A percentile compares a stretch with the other conserved stretches of the same genome.
phyloP scores from a whole-genome alignment of 2,329 filamentous ascomycete genomes.

The Seiridium unicorne region DNA sequence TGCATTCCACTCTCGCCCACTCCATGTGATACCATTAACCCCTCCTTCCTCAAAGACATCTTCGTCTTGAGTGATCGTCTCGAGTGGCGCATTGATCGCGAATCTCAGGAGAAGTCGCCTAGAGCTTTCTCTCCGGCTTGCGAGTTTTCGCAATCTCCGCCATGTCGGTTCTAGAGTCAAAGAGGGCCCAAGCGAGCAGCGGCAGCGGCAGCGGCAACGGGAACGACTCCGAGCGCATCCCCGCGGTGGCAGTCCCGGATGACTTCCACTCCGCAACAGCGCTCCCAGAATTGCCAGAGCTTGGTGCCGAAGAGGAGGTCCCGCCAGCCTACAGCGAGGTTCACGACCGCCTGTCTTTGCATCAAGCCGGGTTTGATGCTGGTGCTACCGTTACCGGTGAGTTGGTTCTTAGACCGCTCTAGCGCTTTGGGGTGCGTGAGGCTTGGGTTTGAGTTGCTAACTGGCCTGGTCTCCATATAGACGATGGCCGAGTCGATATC shows the following conservation, averaged over 20 bases:
- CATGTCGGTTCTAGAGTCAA: constrained; percentile 8
- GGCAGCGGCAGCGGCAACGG: not conserved
- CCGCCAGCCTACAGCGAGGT: constrained; percentile 60
- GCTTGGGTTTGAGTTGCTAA: not conserved
- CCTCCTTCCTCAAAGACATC: not conserved
- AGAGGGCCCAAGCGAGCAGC: constrained; percentile 3
- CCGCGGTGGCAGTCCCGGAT: constrained; percentile 1
- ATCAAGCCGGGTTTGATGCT: constrained; percentile 61
- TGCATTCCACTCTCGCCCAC: not conserved
- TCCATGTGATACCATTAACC: not conserved
- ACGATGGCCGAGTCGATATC: constrained; percentile 77
- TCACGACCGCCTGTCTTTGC: constrained; percentile 56
- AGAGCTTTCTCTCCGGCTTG: not conserved
- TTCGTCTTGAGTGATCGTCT: not conserved
- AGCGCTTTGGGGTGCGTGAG: not conserved
- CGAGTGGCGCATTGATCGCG: not conserved
- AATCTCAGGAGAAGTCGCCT: too few relatives aligned
- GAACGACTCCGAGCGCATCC: not conserved
- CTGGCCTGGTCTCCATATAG: constrained; percentile 32
- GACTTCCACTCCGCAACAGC: constrained; percentile 1
- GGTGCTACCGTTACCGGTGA: constrained; percentile 57
- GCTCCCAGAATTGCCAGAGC: constrained; percentile 33
- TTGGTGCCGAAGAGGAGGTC: constrained; percentile 38
- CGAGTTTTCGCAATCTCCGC: not conserved
- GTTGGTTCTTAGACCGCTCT: not conserved